phyloP scores from a whole-genome alignment of 2,329 filamentous ascomycete genomes.

The Exophiala aquamarina region DNA sequence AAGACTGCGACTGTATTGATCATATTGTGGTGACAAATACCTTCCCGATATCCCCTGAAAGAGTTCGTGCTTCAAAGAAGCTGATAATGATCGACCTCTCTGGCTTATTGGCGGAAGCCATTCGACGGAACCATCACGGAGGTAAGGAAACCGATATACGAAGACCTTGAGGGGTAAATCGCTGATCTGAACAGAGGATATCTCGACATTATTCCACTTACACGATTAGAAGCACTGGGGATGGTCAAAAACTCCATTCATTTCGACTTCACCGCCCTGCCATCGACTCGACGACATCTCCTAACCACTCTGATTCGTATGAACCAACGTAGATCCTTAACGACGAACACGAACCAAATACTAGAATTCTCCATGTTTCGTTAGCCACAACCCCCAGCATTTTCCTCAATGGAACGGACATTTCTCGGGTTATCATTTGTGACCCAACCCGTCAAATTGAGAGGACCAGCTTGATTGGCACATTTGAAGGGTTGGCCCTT shows the following conservation, averaged over 20 bases:
- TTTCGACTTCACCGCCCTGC: too few species aligned
- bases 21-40: conserved; percentile 95
- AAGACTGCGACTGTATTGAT: conserved; percentile 90
- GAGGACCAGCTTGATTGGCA: conserved; percentile 1
- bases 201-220: conserved; percentile 62
- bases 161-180: conserved; percentile 20
- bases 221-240: conserved; percentile 47
- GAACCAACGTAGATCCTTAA: too few species aligned
- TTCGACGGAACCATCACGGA: conserved; percentile 93
- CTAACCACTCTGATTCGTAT: too few species aligned
- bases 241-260: not conserved
- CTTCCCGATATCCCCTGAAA: conserved; percentile 81
- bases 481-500: not conserved
- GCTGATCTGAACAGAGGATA: conserved; percentile 33
- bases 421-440: too few species aligned
- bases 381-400: too few species aligned
- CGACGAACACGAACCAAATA: too few species aligned
- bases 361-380: too few species aligned
- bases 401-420: too few species aligned
- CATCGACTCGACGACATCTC: too few species aligned
- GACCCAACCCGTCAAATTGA: too few species aligned
- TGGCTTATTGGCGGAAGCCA: conserved; percentile 83
- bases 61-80: conserved; percentile 71
- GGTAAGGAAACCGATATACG: conserved; percentile 68
- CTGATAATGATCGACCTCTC: conserved; percentile 87